Evolutionary conservation across 345 rosid species (phyloP).

Genomic region (thale cress (Arabidopsis thaliana)): TAIR10.1 NC_003076.8:26367001-26367500

Average conservation of each 20-base stretch:
- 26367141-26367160: constrained; percentile 3
- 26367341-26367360: background rate
- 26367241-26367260: background rate
- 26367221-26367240: constrained; percentile 1
- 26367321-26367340: background rate
- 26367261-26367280: background rate
- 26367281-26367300: background rate
- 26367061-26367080: constrained; percentile 6
- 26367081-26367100: background rate
- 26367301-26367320: background rate
- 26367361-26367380: too few relatives aligned
- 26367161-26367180: constrained; percentile 37
- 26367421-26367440: background rate
- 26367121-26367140: background rate
- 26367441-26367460: background rate
- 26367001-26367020: constrained; percentile 43
- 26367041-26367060: constrained; percentile 24
- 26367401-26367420: too few relatives aligned
- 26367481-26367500: constrained; percentile 20
- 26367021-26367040: constrained; percentile 43
- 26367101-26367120: background rate
- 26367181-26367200: constrained; percentile 35
- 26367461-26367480: constrained; percentile 9
- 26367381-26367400: too few relatives aligned
- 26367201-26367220: constrained; percentile 24